Evolutionary conservation across 2,329 filamentous ascomycete species (phyloP).

Genomic region (Thyridium curvatum): DNA sequence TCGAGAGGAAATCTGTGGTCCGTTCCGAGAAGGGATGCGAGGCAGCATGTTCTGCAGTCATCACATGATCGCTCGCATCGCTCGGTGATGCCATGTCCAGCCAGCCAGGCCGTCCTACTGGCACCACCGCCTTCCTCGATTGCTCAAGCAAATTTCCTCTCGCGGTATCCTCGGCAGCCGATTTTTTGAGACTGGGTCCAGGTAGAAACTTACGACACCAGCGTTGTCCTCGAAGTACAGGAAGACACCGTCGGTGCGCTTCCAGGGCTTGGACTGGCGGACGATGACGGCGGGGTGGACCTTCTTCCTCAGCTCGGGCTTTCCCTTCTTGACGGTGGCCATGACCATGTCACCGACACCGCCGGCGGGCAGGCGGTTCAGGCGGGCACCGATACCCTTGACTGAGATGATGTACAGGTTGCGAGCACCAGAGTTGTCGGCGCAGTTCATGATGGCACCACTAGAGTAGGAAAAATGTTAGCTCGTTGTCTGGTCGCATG

Average conservation of each 20-base stretch:
- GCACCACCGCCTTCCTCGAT: no score
- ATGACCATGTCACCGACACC: slow-evolving; percentile 99
- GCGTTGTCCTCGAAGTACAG: slow-evolving; percentile 99
- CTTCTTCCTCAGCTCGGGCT: slow-evolving; percentile 99
- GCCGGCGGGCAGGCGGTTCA: slow-evolving; percentile 94
- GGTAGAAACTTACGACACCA: slow-evolving; percentile 72
- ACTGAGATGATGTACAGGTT: slow-evolving; percentile 99
- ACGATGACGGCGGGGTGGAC: slow-evolving; percentile 99
- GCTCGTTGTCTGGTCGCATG: slow-evolving; percentile 12
- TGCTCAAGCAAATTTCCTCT: no score
- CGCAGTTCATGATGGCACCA: slow-evolving; percentile 99
- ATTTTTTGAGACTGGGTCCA: no score
- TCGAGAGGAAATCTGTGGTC: neutral
- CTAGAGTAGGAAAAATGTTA: slow-evolving; percentile 35
- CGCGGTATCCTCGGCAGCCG: no score
- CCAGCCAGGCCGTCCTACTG: no score
- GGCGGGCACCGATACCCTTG: slow-evolving; percentile 94
- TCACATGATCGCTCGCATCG: no score
- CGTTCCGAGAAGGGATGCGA: no score
- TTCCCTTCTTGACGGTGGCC: slow-evolving; percentile 99
- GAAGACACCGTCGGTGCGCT: slow-evolving; percentile 96
- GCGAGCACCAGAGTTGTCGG: slow-evolving; percentile 96
- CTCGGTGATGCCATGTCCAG: no score
- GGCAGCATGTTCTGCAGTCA: neutral
- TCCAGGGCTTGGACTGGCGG: slow-evolving; percentile 98